Percentiles rank a stretch among this genome's conserved stretches.
These are phyloP conservation scores for Fremontodendron californicum DNA, from an alignment of 345 rosid species.

Conservation along the genomic window DNA sequence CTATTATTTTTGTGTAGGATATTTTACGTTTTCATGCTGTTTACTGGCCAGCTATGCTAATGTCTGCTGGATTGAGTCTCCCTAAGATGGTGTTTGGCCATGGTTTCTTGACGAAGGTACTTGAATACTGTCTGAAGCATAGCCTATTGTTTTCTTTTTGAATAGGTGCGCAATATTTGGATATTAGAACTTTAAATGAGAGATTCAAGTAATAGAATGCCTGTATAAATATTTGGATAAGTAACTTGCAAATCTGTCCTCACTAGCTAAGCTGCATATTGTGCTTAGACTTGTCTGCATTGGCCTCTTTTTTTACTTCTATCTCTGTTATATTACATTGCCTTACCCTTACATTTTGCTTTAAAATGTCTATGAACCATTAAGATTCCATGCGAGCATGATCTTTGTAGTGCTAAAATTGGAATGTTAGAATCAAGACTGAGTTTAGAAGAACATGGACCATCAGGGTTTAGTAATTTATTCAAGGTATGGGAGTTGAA, in stretches of 20 bases:
- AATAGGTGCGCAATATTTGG: neutral
- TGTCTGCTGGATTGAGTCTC: slow-evolving; percentile 83
- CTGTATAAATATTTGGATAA: neutral
- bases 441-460: neutral
- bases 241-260: neutral
- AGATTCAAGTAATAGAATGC: neutral
- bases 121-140: neutral
- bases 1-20: slow-evolving; percentile 50
- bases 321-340: neutral
- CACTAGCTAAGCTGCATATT: neutral
- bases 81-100: slow-evolving; percentile 90
- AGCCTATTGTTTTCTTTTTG: neutral
- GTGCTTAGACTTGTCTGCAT: neutral
- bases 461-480: neutral
- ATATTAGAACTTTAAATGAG: neutral
- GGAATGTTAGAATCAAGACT: neutral
- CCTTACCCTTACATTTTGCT: neutral
- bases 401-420: neutral
- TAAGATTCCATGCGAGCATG: neutral
- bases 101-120: slow-evolving; percentile 93
- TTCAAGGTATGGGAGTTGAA: neutral
- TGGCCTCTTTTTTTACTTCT: neutral
- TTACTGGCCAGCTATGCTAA: slow-evolving; percentile 98
- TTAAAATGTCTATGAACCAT: neutral
- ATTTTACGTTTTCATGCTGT: slow-evolving; percentile 94